A percentile compares a stretch with the other conserved stretches of the same genome.
Conservation (phyloP, 306 rosid species). For the Vicia villosa region DNA sequence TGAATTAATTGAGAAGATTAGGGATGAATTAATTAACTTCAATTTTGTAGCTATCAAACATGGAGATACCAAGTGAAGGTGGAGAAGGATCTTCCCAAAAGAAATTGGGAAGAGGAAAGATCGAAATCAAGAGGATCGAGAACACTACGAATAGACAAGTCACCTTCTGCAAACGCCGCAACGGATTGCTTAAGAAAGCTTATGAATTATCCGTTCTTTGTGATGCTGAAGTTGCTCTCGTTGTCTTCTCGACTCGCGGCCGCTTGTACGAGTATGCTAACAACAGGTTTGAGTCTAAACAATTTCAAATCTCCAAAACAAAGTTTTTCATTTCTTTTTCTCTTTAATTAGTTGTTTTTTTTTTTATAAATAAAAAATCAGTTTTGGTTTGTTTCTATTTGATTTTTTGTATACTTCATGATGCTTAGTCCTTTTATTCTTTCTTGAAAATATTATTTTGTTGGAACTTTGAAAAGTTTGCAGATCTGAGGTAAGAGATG, state of each 20-base stretch:
- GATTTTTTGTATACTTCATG: not conserved
- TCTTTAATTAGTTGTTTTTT: not conserved
- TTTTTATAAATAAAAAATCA: too few species aligned
- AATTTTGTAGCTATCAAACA: conserved; percentile 37
- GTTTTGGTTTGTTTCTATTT: not conserved
- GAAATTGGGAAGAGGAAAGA: conserved; percentile 87
- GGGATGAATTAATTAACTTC: not conserved
- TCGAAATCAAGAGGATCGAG: conserved; percentile 87
- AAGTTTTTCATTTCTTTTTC: not conserved
- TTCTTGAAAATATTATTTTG: conserved; percentile 23
- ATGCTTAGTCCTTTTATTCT: conserved; percentile 11
- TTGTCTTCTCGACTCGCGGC: conserved; percentile 90
- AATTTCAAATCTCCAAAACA: not conserved
- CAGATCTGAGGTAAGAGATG: conserved; percentile 48
- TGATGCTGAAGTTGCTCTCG: conserved; percentile 94
- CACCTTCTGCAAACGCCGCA: conserved; percentile 86
- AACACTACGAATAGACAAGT: conserved; percentile 90
- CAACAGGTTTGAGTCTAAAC: conserved; percentile 56
- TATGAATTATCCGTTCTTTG: conserved; percentile 85
- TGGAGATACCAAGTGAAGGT: conserved; percentile 62
- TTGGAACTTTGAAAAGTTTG: conserved; percentile 22
- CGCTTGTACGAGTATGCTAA: conserved; percentile 92
- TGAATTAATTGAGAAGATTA: not conserved
- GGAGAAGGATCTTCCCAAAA: conserved; percentile 69
- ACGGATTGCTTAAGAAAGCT: conserved; percentile 89